Evolutionary conservation across 2,329 filamentous ascomycete genomes (phyloP).

Genomic region (Arthrobotrys conoides): DNA sequence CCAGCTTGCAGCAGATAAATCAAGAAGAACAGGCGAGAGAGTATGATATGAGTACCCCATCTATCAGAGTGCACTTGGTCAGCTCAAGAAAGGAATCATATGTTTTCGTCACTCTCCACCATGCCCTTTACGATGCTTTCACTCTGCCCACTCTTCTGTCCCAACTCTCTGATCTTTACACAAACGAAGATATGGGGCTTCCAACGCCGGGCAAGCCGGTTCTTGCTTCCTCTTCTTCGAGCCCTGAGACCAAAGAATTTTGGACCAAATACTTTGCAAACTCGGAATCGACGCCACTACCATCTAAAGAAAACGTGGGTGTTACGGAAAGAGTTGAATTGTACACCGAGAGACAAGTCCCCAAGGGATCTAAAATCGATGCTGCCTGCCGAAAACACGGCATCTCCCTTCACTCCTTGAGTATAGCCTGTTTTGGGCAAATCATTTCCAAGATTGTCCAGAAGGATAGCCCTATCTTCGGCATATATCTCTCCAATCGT

Average conservation of each 20-base stretch:
- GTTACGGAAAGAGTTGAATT: conserved; percentile 64
- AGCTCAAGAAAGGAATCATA: conserved; percentile 51
- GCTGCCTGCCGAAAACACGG: conserved; percentile 70
- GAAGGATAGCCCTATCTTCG: conserved; percentile 74
- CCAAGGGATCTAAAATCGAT: conserved; percentile 68
- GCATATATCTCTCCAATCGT: conserved; percentile 87
- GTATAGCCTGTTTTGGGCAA: conserved; percentile 80
- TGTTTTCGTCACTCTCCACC: conserved; percentile 77
- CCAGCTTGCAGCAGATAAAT: conserved; percentile 24
- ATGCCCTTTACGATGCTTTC: conserved; percentile 89
- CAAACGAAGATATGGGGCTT: conserved; percentile 21
- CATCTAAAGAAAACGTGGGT: conserved; percentile 43
- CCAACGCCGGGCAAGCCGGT: neutral
- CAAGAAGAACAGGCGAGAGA: conserved; percentile 24
- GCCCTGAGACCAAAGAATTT: conserved; percentile 51
- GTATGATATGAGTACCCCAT: conserved; percentile 52
- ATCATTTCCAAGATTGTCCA: conserved; percentile 58
- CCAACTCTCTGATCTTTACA: conserved; percentile 70
- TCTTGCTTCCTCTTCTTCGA: neutral
- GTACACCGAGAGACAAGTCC: conserved; percentile 71
- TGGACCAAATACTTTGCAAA: conserved; percentile 33
- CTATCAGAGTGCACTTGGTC: conserved; percentile 46
- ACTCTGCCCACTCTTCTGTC: conserved; percentile 78
- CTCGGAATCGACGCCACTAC: conserved; percentile 58
- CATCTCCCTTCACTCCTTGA: conserved; percentile 79